Evolutionary conservation across 345 rosid genomes (phyloP).

Genomic region (Trapa bicornis): DNA sequence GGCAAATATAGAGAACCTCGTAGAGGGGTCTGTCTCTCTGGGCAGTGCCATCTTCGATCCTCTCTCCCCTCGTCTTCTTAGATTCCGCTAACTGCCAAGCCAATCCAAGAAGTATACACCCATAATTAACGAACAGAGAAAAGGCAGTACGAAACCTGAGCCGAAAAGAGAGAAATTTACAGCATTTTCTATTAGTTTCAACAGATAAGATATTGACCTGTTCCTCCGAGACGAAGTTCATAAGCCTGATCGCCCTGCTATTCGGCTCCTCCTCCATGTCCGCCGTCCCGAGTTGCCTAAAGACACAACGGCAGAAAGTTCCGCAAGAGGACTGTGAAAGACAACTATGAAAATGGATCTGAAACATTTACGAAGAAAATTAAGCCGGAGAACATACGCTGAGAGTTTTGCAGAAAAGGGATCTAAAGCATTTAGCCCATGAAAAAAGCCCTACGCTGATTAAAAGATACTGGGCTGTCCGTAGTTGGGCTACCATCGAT

Average conservation of each 20-base stretch:
- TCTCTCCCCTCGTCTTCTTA: constrained; percentile 78
- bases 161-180: neutral
- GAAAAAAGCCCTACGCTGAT: neutral
- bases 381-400: neutral
- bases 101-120: constrained; percentile 3
- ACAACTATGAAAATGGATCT: constrained; percentile 1
- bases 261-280: constrained; percentile 49
- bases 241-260: constrained; percentile 44
- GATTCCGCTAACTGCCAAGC: constrained; percentile 59
- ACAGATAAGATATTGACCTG: constrained; percentile 30
- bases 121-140: neutral
- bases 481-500: neutral
- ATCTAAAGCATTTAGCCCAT: neutral
- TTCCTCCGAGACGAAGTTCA: constrained; percentile 81
- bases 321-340: neutral
- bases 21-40: constrained; percentile 81
- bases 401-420: neutral
- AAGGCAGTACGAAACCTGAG: neutral
- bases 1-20: constrained; percentile 33
- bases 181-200: too few relatives aligned
- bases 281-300: too few relatives aligned
- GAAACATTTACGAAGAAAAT: neutral
- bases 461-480: neutral
- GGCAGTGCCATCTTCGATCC: constrained; percentile 89
- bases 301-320: neutral